Evolutionary conservation across 2,329 filamentous ascomycete genomes (phyloP).

Genomic region (Coniochaeta prunicola): DNA sequence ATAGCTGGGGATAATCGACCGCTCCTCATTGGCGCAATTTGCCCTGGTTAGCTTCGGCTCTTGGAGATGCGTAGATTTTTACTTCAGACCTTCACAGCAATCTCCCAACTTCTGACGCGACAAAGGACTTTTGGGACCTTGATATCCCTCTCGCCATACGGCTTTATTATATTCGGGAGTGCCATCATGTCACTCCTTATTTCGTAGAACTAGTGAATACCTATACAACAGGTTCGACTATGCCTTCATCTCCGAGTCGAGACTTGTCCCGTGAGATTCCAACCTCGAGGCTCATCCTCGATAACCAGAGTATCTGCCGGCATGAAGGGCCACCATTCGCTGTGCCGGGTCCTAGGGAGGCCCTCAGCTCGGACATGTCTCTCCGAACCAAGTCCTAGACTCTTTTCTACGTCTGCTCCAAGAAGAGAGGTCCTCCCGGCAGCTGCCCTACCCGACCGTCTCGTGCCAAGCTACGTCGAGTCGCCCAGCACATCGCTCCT

Average conservation of each 20-base stretch:
- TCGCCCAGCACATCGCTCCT: conserved; percentile 46
- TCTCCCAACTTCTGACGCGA: no score
- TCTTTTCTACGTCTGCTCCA: conserved; percentile 40
- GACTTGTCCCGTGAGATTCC: no score
- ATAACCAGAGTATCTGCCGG: not conserved
- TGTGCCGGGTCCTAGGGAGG: not conserved
- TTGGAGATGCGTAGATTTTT: not conserved
- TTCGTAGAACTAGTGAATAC: no score
- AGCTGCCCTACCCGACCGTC: conserved; percentile 42
- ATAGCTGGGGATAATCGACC: not conserved
- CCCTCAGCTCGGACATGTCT: not conserved
- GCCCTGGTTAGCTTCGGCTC: not conserved
- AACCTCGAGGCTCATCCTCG: not conserved
- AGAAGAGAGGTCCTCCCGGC: conserved; percentile 43
- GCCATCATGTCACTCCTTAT: no score
- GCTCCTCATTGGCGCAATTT: not conserved
- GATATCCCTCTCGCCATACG: no score
- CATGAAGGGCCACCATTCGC: not conserved
- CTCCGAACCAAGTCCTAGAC: not conserved
- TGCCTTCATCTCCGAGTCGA: not conserved
- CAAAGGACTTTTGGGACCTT: no score
- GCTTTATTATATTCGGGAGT: no score
- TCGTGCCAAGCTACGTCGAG: conserved; percentile 58
- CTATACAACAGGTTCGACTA: not conserved
- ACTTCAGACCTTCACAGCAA: no score